Evolutionary conservation across 2,329 filamentous ascomycete genomes (phyloP).

Genomic region (Myriosclerotinia curreyana): DNA sequence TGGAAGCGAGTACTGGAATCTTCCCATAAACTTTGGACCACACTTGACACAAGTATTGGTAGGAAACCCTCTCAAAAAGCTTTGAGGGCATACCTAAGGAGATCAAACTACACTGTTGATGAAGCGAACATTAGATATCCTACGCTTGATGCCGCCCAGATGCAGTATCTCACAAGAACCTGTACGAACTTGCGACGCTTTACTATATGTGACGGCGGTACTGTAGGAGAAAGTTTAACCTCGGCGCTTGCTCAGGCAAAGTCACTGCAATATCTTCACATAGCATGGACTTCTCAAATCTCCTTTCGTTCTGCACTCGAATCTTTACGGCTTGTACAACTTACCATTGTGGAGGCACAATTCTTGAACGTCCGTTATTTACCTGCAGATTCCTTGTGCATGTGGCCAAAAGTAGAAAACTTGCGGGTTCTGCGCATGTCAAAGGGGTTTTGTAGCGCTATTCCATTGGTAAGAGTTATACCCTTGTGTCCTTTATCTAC

Average conservation of each 20-base stretch:
- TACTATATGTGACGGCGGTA: slow-evolving; percentile 28
- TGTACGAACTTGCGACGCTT: slow-evolving; percentile 34
- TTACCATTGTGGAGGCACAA: slow-evolving; percentile 28
- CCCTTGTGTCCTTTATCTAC: not conserved
- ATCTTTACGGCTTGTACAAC: slow-evolving; percentile 26
- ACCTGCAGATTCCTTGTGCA: slow-evolving; percentile 3
- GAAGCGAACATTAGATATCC: slow-evolving; percentile 31
- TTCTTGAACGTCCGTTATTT: slow-evolving; percentile 23
- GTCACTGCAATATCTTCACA: slow-evolving; percentile 28
- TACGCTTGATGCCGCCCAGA: slow-evolving; percentile 28
- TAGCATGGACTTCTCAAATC: slow-evolving; percentile 28
- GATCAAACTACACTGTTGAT: slow-evolving; percentile 36
- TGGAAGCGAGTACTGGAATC: slow-evolving; percentile 38
- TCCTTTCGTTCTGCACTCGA: slow-evolving; percentile 22
- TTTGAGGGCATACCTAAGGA: slow-evolving; percentile 32
- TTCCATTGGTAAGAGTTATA: not conserved
- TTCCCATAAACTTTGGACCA: slow-evolving; percentile 36
- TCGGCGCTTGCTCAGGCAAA: slow-evolving; percentile 29
- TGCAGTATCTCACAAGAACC: slow-evolving; percentile 31
- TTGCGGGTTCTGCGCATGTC: slow-evolving; percentile 27
- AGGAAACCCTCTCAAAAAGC: slow-evolving; percentile 29
- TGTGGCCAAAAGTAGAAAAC: slow-evolving; percentile 24
- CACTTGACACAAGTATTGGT: slow-evolving; percentile 33
- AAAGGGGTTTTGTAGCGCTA: not conserved
- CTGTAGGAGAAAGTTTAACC: slow-evolving; percentile 34